Conservation (phyloP, 768 basidiomycete species). For the Russula earlei region DNA sequence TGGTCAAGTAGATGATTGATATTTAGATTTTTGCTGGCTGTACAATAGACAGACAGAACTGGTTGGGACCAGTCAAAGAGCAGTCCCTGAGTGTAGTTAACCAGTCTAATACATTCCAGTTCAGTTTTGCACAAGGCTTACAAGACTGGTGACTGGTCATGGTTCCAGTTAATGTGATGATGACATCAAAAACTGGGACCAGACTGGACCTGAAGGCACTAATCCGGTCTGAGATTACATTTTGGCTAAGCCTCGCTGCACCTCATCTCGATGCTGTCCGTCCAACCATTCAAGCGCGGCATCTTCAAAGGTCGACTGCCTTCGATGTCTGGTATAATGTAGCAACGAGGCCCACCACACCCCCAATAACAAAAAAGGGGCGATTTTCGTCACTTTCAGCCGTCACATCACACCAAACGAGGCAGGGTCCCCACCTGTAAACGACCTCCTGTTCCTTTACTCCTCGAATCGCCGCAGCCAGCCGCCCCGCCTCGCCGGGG, state of each 20-base stretch:
- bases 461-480: slow-evolving; percentile 48
- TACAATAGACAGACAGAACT: too few relatives aligned
- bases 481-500: slow-evolving; percentile 44
- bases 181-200: too few relatives aligned
- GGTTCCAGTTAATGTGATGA: too few relatives aligned
- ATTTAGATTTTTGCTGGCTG: too few relatives aligned
- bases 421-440: slow-evolving; percentile 46
- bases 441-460: slow-evolving; percentile 46
- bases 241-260: slow-evolving; percentile 10
- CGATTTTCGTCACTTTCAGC: background rate
- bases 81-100: too few relatives aligned
- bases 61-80: too few relatives aligned
- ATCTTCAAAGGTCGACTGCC: slow-evolving; percentile 26
- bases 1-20: too few relatives aligned
- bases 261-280: slow-evolving; percentile 27
- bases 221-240: too few relatives aligned
- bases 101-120: too few relatives aligned
- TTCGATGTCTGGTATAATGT: slow-evolving; percentile 27
- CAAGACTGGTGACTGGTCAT: too few relatives aligned
- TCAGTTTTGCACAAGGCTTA: too few relatives aligned
- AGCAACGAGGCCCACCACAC: background rate
- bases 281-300: slow-evolving; percentile 32
- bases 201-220: too few relatives aligned
- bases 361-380: background rate
- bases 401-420: slow-evolving; percentile 17